phyloP scores from a whole-genome alignment of 345 rosid genomes.

The Garcia nutans region DNA sequence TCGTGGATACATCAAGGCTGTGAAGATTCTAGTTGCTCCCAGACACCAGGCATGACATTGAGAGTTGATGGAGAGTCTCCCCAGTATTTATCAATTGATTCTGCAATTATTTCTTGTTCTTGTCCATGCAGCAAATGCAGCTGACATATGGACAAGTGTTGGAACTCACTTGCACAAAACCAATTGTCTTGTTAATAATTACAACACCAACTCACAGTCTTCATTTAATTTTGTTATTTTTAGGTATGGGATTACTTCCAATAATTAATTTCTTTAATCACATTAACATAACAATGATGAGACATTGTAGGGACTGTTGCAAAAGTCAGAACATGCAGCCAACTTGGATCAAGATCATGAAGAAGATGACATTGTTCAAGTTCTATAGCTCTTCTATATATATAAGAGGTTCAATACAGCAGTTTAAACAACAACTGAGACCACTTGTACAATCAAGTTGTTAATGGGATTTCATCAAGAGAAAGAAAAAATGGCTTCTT shows the following conservation, averaged over 20 bases:
- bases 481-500: constrained; percentile 3
- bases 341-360: neutral
- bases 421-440: neutral
- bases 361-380: too few species aligned
- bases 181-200: too few species aligned
- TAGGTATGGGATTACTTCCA: too few species aligned
- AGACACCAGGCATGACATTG: neutral
- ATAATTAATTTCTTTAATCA: neutral
- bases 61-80: too few species aligned
- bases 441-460: neutral
- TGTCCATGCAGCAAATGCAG: neutral
- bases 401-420: neutral
- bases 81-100: too few species aligned
- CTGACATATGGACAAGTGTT: too few species aligned
- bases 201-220: too few species aligned
- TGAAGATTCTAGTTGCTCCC: neutral
- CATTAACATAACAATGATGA: neutral
- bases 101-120: neutral
- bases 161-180: too few species aligned
- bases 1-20: neutral
- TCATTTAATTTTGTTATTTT: neutral
- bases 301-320: neutral
- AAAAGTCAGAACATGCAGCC: neutral
- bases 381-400: neutral
- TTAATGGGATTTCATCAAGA: neutral